Evolutionary conservation across 805 yeast species (phyloP).

Genomic region (Ogataea glucozyma): DNA sequence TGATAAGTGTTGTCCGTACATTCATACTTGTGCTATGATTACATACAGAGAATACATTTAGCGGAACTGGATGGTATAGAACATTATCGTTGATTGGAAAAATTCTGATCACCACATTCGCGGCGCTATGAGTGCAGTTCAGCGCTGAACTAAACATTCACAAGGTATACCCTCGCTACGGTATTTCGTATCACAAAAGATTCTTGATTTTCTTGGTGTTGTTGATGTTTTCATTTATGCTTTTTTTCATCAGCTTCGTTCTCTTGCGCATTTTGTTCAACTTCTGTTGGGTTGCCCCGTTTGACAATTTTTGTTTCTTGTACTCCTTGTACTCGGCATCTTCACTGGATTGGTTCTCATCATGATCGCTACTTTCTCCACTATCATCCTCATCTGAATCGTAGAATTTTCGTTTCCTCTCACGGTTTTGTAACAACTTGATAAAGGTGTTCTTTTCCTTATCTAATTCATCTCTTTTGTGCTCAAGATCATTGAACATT

Average conservation of each 20-base stretch:
- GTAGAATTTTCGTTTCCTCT: constrained; percentile 15
- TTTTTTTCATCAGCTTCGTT: constrained; percentile 16
- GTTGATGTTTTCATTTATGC: constrained; percentile 17
- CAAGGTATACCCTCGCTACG: too few relatives aligned
- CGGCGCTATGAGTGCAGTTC: too few relatives aligned
- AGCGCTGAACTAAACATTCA: too few relatives aligned
- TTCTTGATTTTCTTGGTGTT: constrained; percentile 16
- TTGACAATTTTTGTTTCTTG: constrained; percentile 4
- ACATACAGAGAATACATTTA: too few relatives aligned
- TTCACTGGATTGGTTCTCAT: constrained; percentile 4
- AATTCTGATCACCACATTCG: too few relatives aligned
- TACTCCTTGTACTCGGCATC: constrained; percentile 4
- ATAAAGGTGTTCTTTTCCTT: constrained; percentile 30
- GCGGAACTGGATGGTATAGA: too few relatives aligned
- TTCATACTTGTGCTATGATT: too few relatives aligned
- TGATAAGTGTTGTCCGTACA: too few relatives aligned
- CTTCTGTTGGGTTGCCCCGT: constrained; percentile 9
- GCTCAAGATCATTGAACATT: constrained; percentile 27
- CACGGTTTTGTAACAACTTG: constrained; percentile 20
- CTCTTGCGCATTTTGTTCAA: constrained; percentile 18
- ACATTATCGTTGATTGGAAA: too few relatives aligned
- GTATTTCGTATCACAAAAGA: constrained; percentile 4
- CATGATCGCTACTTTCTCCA: constrained; percentile 1
- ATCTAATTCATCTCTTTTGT: constrained; percentile 30
- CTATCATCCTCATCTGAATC: constrained; percentile 8